Conservation (phyloP, 441 rosid genomes). For the Hura crepitans region DNA sequence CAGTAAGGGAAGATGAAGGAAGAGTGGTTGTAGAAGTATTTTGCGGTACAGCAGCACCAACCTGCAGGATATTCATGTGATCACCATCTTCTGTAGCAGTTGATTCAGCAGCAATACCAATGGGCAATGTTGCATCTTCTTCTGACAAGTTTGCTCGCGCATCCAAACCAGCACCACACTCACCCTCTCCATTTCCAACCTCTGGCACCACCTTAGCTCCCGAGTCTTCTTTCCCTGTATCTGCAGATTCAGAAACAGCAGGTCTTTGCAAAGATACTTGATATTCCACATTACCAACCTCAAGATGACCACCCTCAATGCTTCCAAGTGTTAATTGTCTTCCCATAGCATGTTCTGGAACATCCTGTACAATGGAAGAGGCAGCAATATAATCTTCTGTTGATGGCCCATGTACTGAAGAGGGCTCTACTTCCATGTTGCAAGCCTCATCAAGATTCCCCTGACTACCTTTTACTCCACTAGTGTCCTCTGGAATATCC, state of each 20-base stretch:
- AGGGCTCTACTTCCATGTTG: slow-evolving; percentile 16
- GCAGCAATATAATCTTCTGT: slow-evolving; percentile 14
- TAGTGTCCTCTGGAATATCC: slow-evolving; percentile 21
- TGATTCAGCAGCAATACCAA: slow-evolving; percentile 21
- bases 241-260: slow-evolving; percentile 23
- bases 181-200: slow-evolving; percentile 15
- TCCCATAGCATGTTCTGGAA: slow-evolving; percentile 23
- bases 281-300: slow-evolving; percentile 21
- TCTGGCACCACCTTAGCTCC: slow-evolving; percentile 16
- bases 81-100: slow-evolving; percentile 14
- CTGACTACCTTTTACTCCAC: slow-evolving; percentile 20
- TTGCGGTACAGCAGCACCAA: not conserved
- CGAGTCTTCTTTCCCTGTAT: slow-evolving; percentile 20
- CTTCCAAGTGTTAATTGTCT: slow-evolving; percentile 19
- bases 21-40: not conserved
- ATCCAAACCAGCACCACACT: slow-evolving; percentile 8
- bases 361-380: slow-evolving; percentile 7
- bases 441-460: slow-evolving; percentile 18
- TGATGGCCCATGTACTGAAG: not conserved
- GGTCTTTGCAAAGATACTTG: slow-evolving; percentile 23
- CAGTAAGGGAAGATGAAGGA: not conserved
- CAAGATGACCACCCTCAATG: slow-evolving; percentile 18
- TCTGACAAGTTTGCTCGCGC: slow-evolving; percentile 22
- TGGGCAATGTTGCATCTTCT: slow-evolving; percentile 20
- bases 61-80: not conserved